Conservation (phyloP, 2,329 filamentous ascomycete genomes). For the Fusarium heterosporum region DNA sequence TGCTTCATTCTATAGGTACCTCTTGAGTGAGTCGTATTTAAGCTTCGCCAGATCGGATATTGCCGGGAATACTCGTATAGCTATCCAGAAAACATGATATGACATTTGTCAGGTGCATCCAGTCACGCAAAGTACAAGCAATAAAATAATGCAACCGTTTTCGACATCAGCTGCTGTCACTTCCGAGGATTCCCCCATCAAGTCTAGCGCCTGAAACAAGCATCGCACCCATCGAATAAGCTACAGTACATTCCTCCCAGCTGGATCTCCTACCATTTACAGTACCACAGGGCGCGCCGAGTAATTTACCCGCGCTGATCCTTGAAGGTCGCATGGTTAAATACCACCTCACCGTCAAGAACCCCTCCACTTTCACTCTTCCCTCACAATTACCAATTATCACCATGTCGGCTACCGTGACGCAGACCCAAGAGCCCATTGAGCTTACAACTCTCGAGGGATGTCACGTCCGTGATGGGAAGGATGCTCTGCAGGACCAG, state of each 20-base stretch:
- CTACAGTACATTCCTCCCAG: neutral
- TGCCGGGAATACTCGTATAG: too few species aligned
- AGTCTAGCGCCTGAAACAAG: conserved; percentile 1
- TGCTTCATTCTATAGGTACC: neutral
- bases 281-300: neutral
- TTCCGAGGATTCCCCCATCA: conserved; percentile 2
- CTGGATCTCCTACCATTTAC: conserved; percentile 9
- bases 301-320: conserved; percentile 4
- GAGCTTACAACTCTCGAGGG: conserved; percentile 21
- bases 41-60: too few species aligned
- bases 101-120: too few species aligned
- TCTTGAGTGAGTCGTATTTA: too few species aligned
- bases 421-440: conserved; percentile 20
- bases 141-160: too few species aligned
- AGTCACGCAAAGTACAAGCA: too few species aligned
- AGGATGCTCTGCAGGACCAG: conserved; percentile 14
- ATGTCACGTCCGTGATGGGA: neutral
- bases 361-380: too few species aligned
- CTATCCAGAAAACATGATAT: neutral
- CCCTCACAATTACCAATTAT: neutral
- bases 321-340: neutral
- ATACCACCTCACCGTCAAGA: neutral
- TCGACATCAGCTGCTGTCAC: neutral
- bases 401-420: conserved; percentile 27
- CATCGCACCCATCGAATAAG: neutral